Conservation (phyloP, 106 monocot genomes). For the Ottelia alismoides region DNA sequence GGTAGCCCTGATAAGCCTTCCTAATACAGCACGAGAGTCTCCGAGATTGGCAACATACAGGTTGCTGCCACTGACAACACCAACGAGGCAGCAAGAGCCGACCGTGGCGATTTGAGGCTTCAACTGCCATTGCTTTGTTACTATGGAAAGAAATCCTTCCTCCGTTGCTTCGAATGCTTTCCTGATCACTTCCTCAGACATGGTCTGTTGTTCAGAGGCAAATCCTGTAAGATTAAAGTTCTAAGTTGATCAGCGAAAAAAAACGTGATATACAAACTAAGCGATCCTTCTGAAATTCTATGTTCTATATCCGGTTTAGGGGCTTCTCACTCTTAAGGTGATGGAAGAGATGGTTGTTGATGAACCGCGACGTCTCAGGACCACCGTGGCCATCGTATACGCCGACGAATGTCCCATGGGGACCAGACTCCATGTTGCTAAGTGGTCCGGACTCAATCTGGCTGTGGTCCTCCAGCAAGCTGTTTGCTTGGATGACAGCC, state of each 20-base stretch:
- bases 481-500: conserved; percentile 70
- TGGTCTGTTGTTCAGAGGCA: conserved; percentile 5
- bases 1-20: conserved; percentile 24
- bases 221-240: too few species aligned
- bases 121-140: conserved; percentile 34
- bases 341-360: conserved; percentile 45
- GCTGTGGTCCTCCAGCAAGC: conserved; percentile 68
- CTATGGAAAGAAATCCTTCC: conserved; percentile 30
- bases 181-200: conserved; percentile 17
- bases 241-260: too few species aligned
- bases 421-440: too few species aligned
- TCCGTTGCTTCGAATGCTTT: conserved; percentile 45
- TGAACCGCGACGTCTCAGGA: conserved; percentile 54
- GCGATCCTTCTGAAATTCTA: too few species aligned
- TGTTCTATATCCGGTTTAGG: too few species aligned
- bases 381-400: conserved; percentile 76
- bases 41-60: conserved; percentile 57
- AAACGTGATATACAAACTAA: too few species aligned
- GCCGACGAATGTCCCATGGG: conserved; percentile 59
- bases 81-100: conserved; percentile 65
- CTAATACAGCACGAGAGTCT: conserved; percentile 53
- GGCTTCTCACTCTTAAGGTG: conserved; percentile 4
- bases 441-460: too few species aligned
- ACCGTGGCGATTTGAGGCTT: conserved; percentile 43
- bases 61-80: conserved; percentile 26